Evolutionary conservation across 1,284 basidiomycete species (phyloP), one percentile per base, ranked within the genome.

Genomic region (Marasmius sp.): DNA sequence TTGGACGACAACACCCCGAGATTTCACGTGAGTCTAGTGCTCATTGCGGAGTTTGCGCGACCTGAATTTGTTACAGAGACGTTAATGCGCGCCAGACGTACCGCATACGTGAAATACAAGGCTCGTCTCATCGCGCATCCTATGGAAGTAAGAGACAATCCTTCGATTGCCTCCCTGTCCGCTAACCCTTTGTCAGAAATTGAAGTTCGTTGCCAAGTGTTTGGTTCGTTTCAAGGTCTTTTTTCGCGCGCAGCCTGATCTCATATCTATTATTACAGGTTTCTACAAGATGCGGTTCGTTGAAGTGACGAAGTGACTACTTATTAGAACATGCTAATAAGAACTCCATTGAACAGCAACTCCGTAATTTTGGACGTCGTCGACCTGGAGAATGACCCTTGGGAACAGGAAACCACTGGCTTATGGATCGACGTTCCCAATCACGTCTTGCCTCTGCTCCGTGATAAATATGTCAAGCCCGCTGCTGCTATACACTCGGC

Each of bases 341-440:
- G 9, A 50, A 38, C 8, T n/a, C 37, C n/a, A 14, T 38, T 11
- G 20, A 22, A 10, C 67, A 89, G 89, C 67, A 82, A 85, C 64
- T 81, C 81, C 65, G 79, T 78, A 14, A 91, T 95, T 58, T 78
- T 96, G 33, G 94, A 96, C 66, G 78, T 83, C 0, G 92, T 96
- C 18, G 88, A 93, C 65, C 76, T 96, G 41, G 87, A 94, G 51
- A 92, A 87, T 16, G 89, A 90, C 0, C 85, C 92, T 0, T 94
- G 91, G 81, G 84, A 92, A 66, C 86, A 88, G 18, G 83, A 88
- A 60, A 88, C 91, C 0, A 87, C 83, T 1, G 94, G 94, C 1
- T 81, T 94, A 65, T 97, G 95, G 95, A 79, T 97, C 33, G 93
- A 97, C 69, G 80, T 96, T 1, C 92, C 94, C 0, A 78, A 78